Percentiles rank a stretch among this genome's conserved stretches.
phyloP scores from a whole-genome alignment of 1,139 yeast genomes.

The Waltiozyma sp. region DNA sequence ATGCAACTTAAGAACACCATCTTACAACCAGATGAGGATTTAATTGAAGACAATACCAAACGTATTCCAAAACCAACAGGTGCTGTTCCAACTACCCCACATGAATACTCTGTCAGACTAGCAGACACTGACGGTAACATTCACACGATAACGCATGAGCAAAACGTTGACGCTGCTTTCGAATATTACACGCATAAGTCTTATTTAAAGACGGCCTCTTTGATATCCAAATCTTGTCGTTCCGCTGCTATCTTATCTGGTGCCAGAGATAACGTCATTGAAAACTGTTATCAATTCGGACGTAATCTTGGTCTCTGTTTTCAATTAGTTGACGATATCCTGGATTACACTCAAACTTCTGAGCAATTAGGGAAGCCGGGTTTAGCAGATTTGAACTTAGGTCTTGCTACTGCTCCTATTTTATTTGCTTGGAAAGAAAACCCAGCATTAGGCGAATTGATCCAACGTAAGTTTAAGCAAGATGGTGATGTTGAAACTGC shows the following conservation, averaged over 20 bases:
- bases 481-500: slow-evolving; percentile 82
- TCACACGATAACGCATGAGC: slow-evolving; percentile 45
- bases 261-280: slow-evolving; percentile 61
- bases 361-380: slow-evolving; percentile 86
- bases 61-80: slow-evolving; percentile 52
- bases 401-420: slow-evolving; percentile 95
- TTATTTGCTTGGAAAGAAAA: slow-evolving; percentile 86
- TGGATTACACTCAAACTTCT: slow-evolving; percentile 84
- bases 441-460: slow-evolving; percentile 75
- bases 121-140: slow-evolving; percentile 13
- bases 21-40: slow-evolving; percentile 35
- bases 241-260: slow-evolving; percentile 93
- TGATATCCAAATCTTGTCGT: slow-evolving; percentile 90
- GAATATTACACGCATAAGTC: slow-evolving; percentile 93
- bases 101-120: slow-evolving; percentile 43
- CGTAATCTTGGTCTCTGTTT: slow-evolving; percentile 89
- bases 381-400: slow-evolving; percentile 87
- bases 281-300: slow-evolving; percentile 84
- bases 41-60: slow-evolving; percentile 39
- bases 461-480: slow-evolving; percentile 68
- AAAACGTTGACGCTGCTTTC: slow-evolving; percentile 76
- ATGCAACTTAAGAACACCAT: slow-evolving; percentile 96
- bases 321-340: slow-evolving; percentile 92
- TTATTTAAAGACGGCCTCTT: slow-evolving; percentile 85
- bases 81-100: slow-evolving; percentile 46